A percentile compares a stretch with the other conserved stretches of the same genome.
Conservation (phyloP, 495 filamentous ascomycete species). For the Podospora fimiseda region DNA sequence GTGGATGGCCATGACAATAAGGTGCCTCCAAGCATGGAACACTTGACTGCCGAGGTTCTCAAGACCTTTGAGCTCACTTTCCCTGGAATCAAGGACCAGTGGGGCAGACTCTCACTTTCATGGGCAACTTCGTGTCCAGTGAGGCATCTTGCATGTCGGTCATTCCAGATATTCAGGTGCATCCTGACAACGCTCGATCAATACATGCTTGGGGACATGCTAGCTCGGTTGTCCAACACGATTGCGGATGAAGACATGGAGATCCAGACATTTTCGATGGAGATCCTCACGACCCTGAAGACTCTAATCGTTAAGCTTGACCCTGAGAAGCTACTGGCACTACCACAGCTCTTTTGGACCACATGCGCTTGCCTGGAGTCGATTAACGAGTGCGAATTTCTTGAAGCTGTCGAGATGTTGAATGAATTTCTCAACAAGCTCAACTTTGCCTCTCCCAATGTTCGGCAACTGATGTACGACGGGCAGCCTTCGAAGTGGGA, state of each 20-base stretch:
- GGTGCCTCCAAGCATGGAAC: conserved; percentile 82
- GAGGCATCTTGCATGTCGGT: conserved; percentile 89
- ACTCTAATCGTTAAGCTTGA: conserved; percentile 80
- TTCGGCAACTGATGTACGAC: conserved; percentile 64
- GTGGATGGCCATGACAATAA: conserved; percentile 63
- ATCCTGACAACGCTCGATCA: conserved; percentile 86
- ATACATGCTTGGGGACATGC: conserved; percentile 90
- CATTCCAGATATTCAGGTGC: conserved; percentile 95
- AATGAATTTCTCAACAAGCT: conserved; percentile 78
- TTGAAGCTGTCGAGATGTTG: conserved; percentile 87
- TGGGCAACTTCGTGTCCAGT: conserved; percentile 98
- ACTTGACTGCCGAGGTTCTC: conserved; percentile 72
- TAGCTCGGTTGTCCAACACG: conserved; percentile 87
- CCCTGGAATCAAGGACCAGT: conserved; percentile 81
- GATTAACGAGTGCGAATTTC: conserved; percentile 89
- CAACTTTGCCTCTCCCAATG: conserved; percentile 64
- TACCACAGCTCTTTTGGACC: conserved; percentile 95
- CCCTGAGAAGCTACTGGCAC: conserved; percentile 71
- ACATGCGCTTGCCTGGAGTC: conserved; percentile 93
- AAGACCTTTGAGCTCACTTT: conserved; percentile 78
- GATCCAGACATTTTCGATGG: conserved; percentile 94
- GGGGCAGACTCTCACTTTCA: conserved; percentile 79
- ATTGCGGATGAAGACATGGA: conserved; percentile 89
- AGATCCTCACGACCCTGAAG: conserved; percentile 89
- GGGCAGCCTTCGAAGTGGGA: conserved; percentile 84